Evolutionary conservation across 805 yeast species (phyloP).

Genomic region (Yarrowia divulgata): DNA sequence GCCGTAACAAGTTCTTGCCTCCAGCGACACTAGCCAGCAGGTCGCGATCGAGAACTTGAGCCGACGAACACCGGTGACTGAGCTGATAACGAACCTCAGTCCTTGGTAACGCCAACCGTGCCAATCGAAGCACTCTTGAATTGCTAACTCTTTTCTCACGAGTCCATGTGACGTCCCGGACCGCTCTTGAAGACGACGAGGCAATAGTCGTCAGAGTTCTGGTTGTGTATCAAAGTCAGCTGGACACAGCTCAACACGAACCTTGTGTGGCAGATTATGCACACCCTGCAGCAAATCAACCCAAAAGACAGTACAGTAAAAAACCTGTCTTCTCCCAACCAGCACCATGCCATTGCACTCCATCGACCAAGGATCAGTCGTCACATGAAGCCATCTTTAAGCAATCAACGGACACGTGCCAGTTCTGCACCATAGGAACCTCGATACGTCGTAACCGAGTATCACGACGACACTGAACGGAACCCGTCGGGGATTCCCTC

Average conservation of each 20-base stretch:
- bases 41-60: neutral
- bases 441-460: conserved; percentile 1
- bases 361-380: neutral
- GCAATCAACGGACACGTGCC: neutral
- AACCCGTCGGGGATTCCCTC: neutral
- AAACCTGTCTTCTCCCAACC: neutral
- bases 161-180: conserved; percentile 5
- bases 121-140: neutral
- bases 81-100: neutral
- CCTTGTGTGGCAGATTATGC: neutral
- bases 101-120: neutral
- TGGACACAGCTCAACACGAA: neutral
- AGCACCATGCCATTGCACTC: neutral
- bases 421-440: conserved; percentile 2
- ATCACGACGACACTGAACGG: neutral
- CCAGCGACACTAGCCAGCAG: neutral
- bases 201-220: neutral
- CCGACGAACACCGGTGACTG: neutral
- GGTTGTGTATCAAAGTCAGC: neutral
- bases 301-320: neutral
- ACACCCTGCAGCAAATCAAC: conserved; percentile 1
- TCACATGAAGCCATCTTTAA: neutral
- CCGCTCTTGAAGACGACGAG: conserved; percentile 10
- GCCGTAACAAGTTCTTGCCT: neutral
- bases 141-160: conserved; percentile 6